These are phyloP conservation scores for Hanseniaspora jakobsenii DNA, from an alignment of 805 yeast species.

Conservation along the genomic window DNA sequence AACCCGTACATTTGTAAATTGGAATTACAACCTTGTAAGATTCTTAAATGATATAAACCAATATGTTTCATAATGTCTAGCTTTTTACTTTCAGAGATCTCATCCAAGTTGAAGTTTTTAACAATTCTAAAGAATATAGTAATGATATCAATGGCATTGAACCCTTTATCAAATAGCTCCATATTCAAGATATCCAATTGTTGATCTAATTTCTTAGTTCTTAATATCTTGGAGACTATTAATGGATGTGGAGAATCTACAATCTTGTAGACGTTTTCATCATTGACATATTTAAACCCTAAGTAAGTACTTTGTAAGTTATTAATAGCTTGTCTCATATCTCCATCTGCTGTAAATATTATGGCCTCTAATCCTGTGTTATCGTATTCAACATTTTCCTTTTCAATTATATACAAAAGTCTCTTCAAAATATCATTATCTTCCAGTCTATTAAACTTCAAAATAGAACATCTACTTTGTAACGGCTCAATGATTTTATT, in stretches of 20 bases:
- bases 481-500: constrained; percentile 92
- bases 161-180: constrained; percentile 77
- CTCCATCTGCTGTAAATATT: constrained; percentile 93
- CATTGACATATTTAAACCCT: constrained; percentile 84
- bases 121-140: constrained; percentile 82
- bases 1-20: constrained; percentile 78
- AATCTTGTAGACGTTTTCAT: constrained; percentile 83
- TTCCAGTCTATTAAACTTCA: constrained; percentile 66
- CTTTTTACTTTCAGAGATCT: constrained; percentile 53
- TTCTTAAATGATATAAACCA: constrained; percentile 84
- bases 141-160: constrained; percentile 84
- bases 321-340: constrained; percentile 95
- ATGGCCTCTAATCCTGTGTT: constrained; percentile 89
- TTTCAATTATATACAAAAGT: constrained; percentile 60
- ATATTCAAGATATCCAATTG: constrained; percentile 50
- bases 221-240: constrained; percentile 58
- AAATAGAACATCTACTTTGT: constrained; percentile 90
- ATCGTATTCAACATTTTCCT: constrained; percentile 55
- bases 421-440: constrained; percentile 79
- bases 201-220: constrained; percentile 46
- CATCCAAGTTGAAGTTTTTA: constrained; percentile 46
- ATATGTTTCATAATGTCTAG: constrained; percentile 73
- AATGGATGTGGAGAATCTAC: constrained; percentile 96
- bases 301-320: constrained; percentile 88
- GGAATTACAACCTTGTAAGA: constrained; percentile 84